phyloP scores from a whole-genome alignment of 306 rosid species.

The Pyrus pyrifolia region DNA sequence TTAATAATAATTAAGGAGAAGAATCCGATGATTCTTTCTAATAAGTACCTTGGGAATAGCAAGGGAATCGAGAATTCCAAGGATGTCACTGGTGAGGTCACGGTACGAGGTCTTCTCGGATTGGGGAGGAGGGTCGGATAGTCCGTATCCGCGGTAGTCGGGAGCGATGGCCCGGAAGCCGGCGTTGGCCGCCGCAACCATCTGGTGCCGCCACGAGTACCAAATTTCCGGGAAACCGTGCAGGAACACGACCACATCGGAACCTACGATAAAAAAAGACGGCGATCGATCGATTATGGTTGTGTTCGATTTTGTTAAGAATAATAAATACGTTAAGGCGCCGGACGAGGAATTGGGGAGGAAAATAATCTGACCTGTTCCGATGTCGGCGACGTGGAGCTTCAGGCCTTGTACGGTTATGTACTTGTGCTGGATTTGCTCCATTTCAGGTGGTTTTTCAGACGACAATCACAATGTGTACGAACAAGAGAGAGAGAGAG shows the following conservation, averaged over 20 bases:
- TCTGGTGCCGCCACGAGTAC: conserved; percentile 94
- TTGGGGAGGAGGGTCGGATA: conserved; percentile 49
- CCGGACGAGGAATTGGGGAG: neutral
- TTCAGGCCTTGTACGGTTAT: conserved; percentile 40
- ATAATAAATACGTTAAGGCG: too few species aligned
- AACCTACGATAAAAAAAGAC: neutral
- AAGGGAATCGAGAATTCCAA: conserved; percentile 45
- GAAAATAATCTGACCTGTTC: conserved; percentile 32
- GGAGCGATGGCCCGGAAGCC: conserved; percentile 69
- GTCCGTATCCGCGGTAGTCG: conserved; percentile 71
- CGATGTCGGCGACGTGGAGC: conserved; percentile 66
- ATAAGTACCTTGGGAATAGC: conserved; percentile 42
- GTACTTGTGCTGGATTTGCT: conserved; percentile 60
- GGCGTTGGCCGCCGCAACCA: conserved; percentile 50
- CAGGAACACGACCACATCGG: conserved; percentile 55
- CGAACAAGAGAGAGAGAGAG: too few species aligned
- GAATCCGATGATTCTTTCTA: neutral
- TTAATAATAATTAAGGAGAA: neutral
- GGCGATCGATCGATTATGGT: too few species aligned
- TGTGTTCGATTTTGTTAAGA: neutral
- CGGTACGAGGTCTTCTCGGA: conserved; percentile 30
- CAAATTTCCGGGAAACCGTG: conserved; percentile 90
- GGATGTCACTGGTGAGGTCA: conserved; percentile 41
- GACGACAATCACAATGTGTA: too few species aligned
- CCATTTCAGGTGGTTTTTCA: conserved; percentile 16